Evolutionary conservation across 2,329 filamentous ascomycete species (phyloP), one percentile per base, ranked within the genome.

Genomic region (Clarireedia paspali): DNA sequence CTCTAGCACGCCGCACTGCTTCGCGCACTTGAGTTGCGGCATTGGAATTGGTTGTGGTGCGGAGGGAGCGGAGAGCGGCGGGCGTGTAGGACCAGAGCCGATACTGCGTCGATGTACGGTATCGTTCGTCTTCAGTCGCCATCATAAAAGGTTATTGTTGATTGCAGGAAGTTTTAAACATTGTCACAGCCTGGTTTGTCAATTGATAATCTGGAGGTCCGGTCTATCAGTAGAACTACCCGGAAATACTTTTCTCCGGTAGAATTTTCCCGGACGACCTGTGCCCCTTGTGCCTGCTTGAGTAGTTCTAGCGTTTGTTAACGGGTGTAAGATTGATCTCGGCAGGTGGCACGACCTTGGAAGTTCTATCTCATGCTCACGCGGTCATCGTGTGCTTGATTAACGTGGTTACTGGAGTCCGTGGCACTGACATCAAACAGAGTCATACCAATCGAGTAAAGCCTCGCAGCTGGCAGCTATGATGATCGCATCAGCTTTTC

Each of bases 1-100:
- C 70, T 63, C 74, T 70, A 52, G 71, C 69, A 59, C 79, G 73
- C 62, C 74, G 75, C 64, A 85, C 74, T 55, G 83, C 80, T 64
- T 78, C 73, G 66, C 78, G 72, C 66, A 85, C 77, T 60, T 84
- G 82, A 59, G 92, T 77, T 73, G 86, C 72, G 68, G 94, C 94
- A 50, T 89, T 79, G 9, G 79, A 74, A 73, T 96, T 96, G 34
- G 91, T 96, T 62, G 86, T 86, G 44, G 78, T 74, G 57, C 94
- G 88, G 24, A 92, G 79, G 2, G 84, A 78, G 49, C 80, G 77
- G 4, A 99, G 81, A 40, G 85, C 82, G 3, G 83, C 73, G 2
- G 85, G 82, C 0, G 90, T 89, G 73, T 92, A 97, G 10, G 91
- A 96, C 94, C 94, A 99, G 57, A 95, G 79, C 45, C 88, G 83